Evolutionary conservation across 352 stramenopile genomes (phyloP), one percentile per base, ranked within the genome.

Genomic region (Saprolegnia diclina): DNA sequence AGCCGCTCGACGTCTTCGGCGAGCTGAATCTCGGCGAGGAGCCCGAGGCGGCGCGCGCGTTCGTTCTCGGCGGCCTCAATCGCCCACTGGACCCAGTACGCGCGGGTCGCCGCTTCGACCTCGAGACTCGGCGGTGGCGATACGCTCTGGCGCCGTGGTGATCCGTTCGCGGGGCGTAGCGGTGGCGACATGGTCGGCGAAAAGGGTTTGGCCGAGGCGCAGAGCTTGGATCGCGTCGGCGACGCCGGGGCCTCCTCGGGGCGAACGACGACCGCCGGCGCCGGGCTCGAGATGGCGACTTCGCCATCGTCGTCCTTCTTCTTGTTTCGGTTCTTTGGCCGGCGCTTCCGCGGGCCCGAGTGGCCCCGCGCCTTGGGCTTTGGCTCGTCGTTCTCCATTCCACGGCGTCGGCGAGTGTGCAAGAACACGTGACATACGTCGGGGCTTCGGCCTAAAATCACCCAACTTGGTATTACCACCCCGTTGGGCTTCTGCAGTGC

Each of bases 51-150:
- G n/a, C 86, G 72, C 35, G 81, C 62, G 45, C 86, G 79, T 62
- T 94, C 86, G 48, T 92, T 87, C 56, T 94, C 86, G 0, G 86
- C 86, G 0, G 83, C 86, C 44, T 89, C 80, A 55, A 94, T 92
- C 40, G 88, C 86, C 79, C 79, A 94, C 46, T 85, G 72, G 6
- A 83, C 91, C 86, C 86, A 94, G 68, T 90, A 94, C 4, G 79
- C 76, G 7, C 83, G 82, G 21, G 24, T 65, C 16, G 64, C 64
- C 9, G 64, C 64, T 45, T 71, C 65, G 6, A 71, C 13, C 19
- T 59, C 52, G 11, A 56, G 21, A 24, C 32, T 70, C 63, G 7
- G 46, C 16, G 64, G 57, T 46, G 64, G 5, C 13, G 71, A 64
- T 29, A 52, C 21, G 46, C 24, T 22, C 13, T 52, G 18, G n/a